A percentile compares a stretch with the other conserved stretches of the same genome.
Evolutionary conservation across 2,329 filamentous ascomycete species (phyloP).

Genomic region (Penicillium sp.): DNA sequence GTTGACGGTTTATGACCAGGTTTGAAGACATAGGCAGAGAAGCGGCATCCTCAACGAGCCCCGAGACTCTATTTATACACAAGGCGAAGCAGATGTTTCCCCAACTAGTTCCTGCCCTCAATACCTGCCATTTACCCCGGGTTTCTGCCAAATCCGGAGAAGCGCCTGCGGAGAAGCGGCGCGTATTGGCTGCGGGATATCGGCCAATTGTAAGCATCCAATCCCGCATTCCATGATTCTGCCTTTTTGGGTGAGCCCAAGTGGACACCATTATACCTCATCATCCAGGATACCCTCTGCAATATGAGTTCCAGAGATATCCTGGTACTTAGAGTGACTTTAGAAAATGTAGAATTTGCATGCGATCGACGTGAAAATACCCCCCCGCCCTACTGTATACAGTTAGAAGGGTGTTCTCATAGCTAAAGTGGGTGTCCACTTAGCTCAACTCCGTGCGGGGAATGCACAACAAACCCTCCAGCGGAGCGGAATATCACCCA

Average conservation of each 20-base stretch:
- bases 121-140: conserved; percentile 8
- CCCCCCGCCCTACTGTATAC: too few relatives aligned
- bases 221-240: conserved; percentile 1
- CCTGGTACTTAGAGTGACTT: too few relatives aligned
- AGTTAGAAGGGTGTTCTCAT: too few relatives aligned
- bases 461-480: not conserved
- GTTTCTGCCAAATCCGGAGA: conserved; percentile 10
- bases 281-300: too few relatives aligned
- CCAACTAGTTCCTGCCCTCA: not conserved
- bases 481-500: conserved; percentile 4
- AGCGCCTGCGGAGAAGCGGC: conserved; percentile 3
- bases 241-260: too few relatives aligned
- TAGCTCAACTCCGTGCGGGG: too few relatives aligned
- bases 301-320: too few relatives aligned
- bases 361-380: too few relatives aligned
- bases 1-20: not conserved
- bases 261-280: too few relatives aligned
- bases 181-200: conserved; percentile 15
- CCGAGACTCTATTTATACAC: not conserved
- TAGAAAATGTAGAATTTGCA: too few relatives aligned
- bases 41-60: not conserved
- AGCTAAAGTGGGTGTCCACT: too few relatives aligned
- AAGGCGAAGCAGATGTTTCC: not conserved
- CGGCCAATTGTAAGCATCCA: conserved; percentile 16
- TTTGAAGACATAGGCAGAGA: not conserved